Base-by-base conservation (phyloP, 2,329 filamentous ascomycete species). In the Pezicula rhizophila region DNA sequence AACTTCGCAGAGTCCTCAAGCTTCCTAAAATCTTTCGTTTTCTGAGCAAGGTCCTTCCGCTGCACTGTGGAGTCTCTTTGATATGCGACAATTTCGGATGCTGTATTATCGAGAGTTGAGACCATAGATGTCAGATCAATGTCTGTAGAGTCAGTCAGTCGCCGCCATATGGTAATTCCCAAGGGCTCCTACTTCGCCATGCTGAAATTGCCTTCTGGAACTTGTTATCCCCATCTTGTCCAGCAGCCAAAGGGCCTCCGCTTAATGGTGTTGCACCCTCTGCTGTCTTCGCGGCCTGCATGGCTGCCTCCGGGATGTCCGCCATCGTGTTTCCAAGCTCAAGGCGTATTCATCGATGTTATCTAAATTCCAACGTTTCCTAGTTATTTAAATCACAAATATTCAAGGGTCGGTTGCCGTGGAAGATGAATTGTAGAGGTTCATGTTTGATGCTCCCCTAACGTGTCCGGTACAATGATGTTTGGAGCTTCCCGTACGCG, bases 21-120 rank as follows among this genome's bases (percentile, higher is more conserved):
- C 67, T 96, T 97, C 52, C 91, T 79, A 60, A 97, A 99, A 61
- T 97, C 92, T 64, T 99, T 99, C 1, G 93, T 99, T 76, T 96
- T 97, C 65, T 96, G 91, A n/a, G 95, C 93, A 17, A 99, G 75
- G 52, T 99, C 95, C 66, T 99, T 99, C 46, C 93, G 80, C 66
- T 99, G 92, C 0, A 96, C 85, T 4, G 96, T 86, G n/a, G 92
- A 89, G 68, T 97, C 93, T 60, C 91, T 82, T 65, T 99, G 95
- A 65, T 95, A 90, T 42, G 87, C 75, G 46, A 97, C 89, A 53
- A 99, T 89, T 61, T 97, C 93, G 10, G 91, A 92, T n/a, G 93
- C 93, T 3, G 90, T 92, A 51, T 85, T 86, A 69, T 99, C 93
- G 54, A 99, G 84, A 57, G 80, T 87, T 28, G 89, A 85, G 53